A percentile compares a stretch with the other conserved stretches of the same genome.
Conservation (phyloP, 768 basidiomycete genomes). For the Strobilomyces confusus region DNA sequence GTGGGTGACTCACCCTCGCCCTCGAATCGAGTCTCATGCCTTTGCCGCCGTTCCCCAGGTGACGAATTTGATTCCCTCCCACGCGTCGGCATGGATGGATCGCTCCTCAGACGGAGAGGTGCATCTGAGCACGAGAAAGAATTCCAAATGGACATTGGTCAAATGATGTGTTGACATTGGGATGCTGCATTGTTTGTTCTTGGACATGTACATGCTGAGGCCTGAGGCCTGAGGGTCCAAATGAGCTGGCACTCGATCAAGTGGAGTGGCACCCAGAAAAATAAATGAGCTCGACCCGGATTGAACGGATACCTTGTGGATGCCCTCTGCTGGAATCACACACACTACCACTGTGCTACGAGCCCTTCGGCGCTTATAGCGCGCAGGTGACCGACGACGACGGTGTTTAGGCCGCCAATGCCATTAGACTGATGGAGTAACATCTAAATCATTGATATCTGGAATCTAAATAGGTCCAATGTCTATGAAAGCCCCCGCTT, state of each 20-base stretch:
- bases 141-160: slow-evolving; percentile 56
- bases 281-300: slow-evolving; percentile 36
- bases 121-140: slow-evolving; percentile 62
- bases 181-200: not conserved
- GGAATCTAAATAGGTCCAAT: not conserved
- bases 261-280: not conserved
- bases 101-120: slow-evolving; percentile 57
- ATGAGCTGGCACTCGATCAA: too few species aligned
- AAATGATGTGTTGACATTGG: not conserved
- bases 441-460: not conserved
- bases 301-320: slow-evolving; percentile 46
- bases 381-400: slow-evolving; percentile 28
- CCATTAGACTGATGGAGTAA: slow-evolving; percentile 2
- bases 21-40: not conserved
- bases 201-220: not conserved
- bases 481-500: slow-evolving; percentile 11
- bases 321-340: slow-evolving; percentile 17
- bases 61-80: slow-evolving; percentile 69
- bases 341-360: too few species aligned
- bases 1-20: slow-evolving; percentile 37
- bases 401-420: too few species aligned
- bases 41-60: slow-evolving; percentile 21
- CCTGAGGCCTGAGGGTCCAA: too few species aligned
- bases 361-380: too few species aligned
- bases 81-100: slow-evolving; percentile 69